phyloP scores from a whole-genome alignment of 2,329 filamentous ascomycete genomes.

The Endothia cerciana region DNA sequence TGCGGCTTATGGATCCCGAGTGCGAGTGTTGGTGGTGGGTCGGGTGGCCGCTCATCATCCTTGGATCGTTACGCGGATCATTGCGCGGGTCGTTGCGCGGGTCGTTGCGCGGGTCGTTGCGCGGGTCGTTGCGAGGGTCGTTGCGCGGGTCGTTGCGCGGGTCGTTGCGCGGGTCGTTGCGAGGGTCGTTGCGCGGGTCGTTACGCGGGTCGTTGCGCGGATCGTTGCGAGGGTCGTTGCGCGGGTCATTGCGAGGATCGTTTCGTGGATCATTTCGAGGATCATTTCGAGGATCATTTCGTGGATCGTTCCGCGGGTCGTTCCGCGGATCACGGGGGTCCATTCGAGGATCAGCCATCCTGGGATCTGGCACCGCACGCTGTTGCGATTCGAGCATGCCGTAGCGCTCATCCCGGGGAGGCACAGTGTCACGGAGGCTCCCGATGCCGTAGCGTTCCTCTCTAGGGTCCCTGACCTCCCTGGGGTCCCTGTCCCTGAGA shows the following conservation, averaged over 20 bases:
- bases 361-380: constrained; percentile 18
- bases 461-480: constrained; percentile 22
- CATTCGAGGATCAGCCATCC: constrained; percentile 27
- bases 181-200: background rate
- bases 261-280: constrained; percentile 1
- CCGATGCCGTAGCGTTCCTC: constrained; percentile 25
- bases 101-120: background rate
- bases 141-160: background rate
- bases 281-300: background rate
- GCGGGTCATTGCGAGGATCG: background rate
- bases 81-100: too few species aligned
- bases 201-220: background rate
- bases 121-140: background rate
- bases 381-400: constrained; percentile 24
- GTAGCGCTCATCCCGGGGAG: constrained; percentile 25
- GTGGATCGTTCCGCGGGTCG: background rate
- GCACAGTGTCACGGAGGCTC: constrained; percentile 16
- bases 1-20: constrained; percentile 25
- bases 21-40: constrained; percentile 28
- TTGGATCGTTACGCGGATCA: constrained; percentile 1
- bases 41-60: constrained; percentile 27
- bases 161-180: background rate
- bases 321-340: constrained; percentile 22
- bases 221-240: background rate
- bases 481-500: constrained; percentile 29